Percentiles rank a stretch among this genome's conserved stretches.
Evolutionary conservation across 306 rosid genomes (phyloP).

Genomic region (Trifolium repens): DNA sequence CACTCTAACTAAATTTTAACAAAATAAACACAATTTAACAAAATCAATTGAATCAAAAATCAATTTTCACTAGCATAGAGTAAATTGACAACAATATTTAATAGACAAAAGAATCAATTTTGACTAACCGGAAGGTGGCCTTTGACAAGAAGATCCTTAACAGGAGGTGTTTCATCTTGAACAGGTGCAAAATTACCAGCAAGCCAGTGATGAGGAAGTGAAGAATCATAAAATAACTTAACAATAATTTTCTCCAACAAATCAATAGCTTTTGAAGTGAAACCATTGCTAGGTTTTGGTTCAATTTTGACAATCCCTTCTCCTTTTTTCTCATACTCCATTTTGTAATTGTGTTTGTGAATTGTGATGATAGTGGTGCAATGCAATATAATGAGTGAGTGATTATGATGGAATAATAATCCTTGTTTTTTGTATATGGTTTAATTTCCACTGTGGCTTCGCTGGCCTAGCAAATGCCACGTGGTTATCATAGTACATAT

Average conservation of each 20-base stretch:
- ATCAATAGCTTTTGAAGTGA: conserved; percentile 62
- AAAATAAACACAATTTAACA: neutral
- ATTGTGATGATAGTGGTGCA: neutral
- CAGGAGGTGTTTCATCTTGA: conserved; percentile 80
- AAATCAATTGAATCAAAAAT: neutral
- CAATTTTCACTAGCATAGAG: too few relatives aligned
- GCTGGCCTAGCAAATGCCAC: neutral
- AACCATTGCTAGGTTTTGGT: conserved; percentile 74
- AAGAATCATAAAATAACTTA: conserved; percentile 64
- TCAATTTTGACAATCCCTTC: conserved; percentile 53
- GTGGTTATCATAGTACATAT: neutral
- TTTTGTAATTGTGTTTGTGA: neutral
- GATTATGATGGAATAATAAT: neutral
- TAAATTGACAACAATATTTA: too few relatives aligned
- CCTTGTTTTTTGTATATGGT: neutral
- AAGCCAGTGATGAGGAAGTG: conserved; percentile 76
- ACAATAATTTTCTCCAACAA: conserved; percentile 74
- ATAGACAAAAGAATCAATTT: neutral
- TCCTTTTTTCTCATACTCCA: conserved; percentile 44
- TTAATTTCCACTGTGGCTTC: neutral
- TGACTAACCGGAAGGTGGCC: conserved; percentile 80
- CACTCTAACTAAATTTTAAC: neutral
- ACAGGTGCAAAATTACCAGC: conserved; percentile 83
- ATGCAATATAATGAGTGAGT: neutral
- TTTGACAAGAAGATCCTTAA: conserved; percentile 59